Evolutionary conservation across 2,329 filamentous ascomycete species (phyloP).

Genomic region (Pleochaeta shiraiana): DNA sequence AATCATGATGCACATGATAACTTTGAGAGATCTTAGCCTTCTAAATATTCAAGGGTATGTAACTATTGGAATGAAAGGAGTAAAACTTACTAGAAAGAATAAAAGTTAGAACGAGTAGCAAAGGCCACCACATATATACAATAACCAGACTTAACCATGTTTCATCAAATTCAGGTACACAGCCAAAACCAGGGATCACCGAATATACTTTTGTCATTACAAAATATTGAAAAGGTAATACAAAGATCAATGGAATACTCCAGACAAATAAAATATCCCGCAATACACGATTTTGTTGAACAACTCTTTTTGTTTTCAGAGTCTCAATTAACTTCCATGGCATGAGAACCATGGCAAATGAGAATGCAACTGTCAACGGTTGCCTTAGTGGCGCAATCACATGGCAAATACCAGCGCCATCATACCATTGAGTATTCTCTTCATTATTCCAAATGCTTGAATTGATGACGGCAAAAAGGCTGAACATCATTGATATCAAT

Average conservation of each 20-base stretch:
- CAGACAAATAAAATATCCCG: conserved; percentile 34
- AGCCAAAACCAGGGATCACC: conserved; percentile 36
- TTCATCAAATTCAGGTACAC: conserved; percentile 27
- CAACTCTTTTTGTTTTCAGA: conserved; percentile 27
- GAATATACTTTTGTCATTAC: conserved; percentile 36
- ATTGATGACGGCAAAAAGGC: conserved; percentile 34
- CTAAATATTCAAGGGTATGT: too few relatives aligned
- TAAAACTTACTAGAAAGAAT: not conserved
- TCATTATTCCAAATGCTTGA: conserved; percentile 41
- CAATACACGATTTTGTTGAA: conserved; percentile 19
- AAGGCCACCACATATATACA: conserved; percentile 26
- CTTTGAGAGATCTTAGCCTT: too few relatives aligned
- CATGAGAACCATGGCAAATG: conserved; percentile 32
- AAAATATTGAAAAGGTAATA: conserved; percentile 32
- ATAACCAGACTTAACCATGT: conserved; percentile 36
- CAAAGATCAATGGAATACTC: conserved; percentile 29
- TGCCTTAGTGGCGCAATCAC: conserved; percentile 36
- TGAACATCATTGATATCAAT: conserved; percentile 3
- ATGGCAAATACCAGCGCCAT: conserved; percentile 38
- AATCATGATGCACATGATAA: conserved; percentile 36
- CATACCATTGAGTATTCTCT: conserved; percentile 31
- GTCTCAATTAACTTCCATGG: conserved; percentile 36
- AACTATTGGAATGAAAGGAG: not conserved
- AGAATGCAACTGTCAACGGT: conserved; percentile 28
- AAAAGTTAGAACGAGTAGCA: not conserved